Evolutionary conservation across 768 basidiomycete genomes (phyloP).

Genomic region (Leccinum longicurvipes): DNA sequence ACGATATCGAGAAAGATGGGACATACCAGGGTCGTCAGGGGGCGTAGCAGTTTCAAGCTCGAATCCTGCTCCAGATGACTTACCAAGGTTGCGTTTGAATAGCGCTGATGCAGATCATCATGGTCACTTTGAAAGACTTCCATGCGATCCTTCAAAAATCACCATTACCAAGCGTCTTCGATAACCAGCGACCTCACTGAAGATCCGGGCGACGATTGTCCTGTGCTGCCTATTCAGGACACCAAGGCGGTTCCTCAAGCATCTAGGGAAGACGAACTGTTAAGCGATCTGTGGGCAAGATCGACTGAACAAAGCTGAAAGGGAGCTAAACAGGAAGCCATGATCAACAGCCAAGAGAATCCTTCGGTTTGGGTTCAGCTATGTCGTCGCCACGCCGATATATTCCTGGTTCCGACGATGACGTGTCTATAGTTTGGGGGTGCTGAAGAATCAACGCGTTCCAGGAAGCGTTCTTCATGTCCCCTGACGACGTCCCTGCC

Average conservation of each 20-base stretch:
- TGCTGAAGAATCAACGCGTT: constrained; percentile 60
- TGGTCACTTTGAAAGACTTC: constrained; percentile 49
- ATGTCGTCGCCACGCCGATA: constrained; percentile 16
- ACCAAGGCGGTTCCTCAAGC: constrained; percentile 33
- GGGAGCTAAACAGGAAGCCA: constrained; percentile 93
- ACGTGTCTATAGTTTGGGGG: constrained; percentile 55
- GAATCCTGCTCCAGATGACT: constrained; percentile 72
- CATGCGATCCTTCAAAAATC: constrained; percentile 59
- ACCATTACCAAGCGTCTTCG: constrained; percentile 70
- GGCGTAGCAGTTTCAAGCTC: constrained; percentile 56
- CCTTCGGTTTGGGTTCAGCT: constrained; percentile 96
- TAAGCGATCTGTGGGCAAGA: constrained; percentile 90
- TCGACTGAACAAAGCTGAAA: constrained; percentile 88
- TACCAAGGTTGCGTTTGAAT: constrained; percentile 15
- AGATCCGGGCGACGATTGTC: constrained; percentile 33
- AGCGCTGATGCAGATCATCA: background rate
- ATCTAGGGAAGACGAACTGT: constrained; percentile 60
- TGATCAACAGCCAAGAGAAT: constrained; percentile 81
- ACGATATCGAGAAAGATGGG: constrained; percentile 79
- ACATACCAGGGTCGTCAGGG: constrained; percentile 59
- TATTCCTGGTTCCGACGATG: background rate
- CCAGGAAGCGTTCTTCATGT: constrained; percentile 85
- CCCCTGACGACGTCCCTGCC: constrained; percentile 75
- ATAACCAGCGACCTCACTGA: constrained; percentile 45
- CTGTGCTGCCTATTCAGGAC: constrained; percentile 38